Percentiles rank a stretch among this genome's conserved stretches.
These are phyloP conservation scores for Crucihimalaya himalaica DNA, from an alignment of 345 rosid species.

Conservation along the genomic window DNA sequence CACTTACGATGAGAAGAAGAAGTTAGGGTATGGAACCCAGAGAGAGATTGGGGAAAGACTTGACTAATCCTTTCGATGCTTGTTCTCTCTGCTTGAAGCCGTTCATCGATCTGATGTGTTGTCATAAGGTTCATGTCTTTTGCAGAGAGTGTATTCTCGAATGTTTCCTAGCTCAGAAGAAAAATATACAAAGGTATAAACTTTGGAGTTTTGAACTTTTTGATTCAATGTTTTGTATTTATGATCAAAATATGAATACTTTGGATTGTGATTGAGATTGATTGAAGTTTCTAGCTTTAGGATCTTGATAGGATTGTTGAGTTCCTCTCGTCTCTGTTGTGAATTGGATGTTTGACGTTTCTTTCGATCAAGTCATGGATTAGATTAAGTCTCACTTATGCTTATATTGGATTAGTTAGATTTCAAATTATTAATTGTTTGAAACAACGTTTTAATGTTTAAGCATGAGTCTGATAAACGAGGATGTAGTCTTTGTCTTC, in stretches of 20 bases:
- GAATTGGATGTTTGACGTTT: neutral
- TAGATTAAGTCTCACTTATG: neutral
- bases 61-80: conserved; percentile 91
- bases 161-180: conserved; percentile 86
- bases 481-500: too few species aligned
- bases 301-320: neutral
- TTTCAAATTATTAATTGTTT: neutral
- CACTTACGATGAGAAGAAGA: conserved; percentile 96
- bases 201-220: neutral
- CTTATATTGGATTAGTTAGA: neutral
- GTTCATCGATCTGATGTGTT: conserved; percentile 81
- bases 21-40: conserved; percentile 96
- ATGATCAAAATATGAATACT: neutral
- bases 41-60: conserved; percentile 91
- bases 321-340: neutral
- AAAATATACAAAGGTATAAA: conserved; percentile 73
- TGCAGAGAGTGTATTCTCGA: conserved; percentile 92
- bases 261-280: conserved; percentile 8
- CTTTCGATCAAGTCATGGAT: neutral
- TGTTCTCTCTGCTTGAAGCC: conserved; percentile 95
- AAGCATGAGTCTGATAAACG: neutral
- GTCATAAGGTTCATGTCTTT: conserved; percentile 87
- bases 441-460: neutral
- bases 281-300: neutral
- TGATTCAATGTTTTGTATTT: neutral